Base-by-base conservation (phyloP, 306 rosid genomes). In the Begonia masoniana region DNA sequence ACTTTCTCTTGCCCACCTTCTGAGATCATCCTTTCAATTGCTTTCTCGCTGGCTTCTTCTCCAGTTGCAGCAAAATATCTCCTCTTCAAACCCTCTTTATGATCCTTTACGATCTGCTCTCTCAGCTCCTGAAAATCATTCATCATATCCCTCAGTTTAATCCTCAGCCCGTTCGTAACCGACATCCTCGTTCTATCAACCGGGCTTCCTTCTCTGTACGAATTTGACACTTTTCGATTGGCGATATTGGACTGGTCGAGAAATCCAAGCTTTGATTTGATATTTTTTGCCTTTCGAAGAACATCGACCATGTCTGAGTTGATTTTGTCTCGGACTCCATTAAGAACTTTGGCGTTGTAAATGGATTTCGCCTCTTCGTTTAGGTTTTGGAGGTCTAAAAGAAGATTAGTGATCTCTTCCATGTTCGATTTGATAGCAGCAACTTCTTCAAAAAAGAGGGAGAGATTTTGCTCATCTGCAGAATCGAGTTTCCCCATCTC, bases 111-210 rank as follows among this genome's bases (percentile, higher is more conserved):
- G 16, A 64, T 64, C 36, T 42, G 43, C 36, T 64, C 68, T 49
- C 56, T 64, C 17, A 64, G 56, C 50, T 2, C 36, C 3, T 26
- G 36, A 26, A 26, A 26, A 26, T 26, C 36, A 6, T 26, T 26
- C 36, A 26, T 26, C 36, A 26, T 26, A 6, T 26, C 36, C 3
- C 14, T 10, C 12, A 45, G 48, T 45, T 64, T 64, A 16, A 50
- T 13, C 49, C 68, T 64, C 56, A 64, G 52, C 10, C 68, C 68
- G 50, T 52, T 50, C 2, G 62, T 55, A 24, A 64, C 68, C 0
- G 68, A 48, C 13, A 64, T 56, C 48, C 68, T 55, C 50, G 51
- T 64, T 48, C 62, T 48, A 23, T 64, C 56, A 56, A 64, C 62
- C 0, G 62, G 57, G 51, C 50, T 55, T n/a, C 68, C 68, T 56